Percentiles rank a stretch among this genome's conserved stretches.
Conservation (phyloP, 1,284 basidiomycete species). For the Thelephora terrestris region DNA sequence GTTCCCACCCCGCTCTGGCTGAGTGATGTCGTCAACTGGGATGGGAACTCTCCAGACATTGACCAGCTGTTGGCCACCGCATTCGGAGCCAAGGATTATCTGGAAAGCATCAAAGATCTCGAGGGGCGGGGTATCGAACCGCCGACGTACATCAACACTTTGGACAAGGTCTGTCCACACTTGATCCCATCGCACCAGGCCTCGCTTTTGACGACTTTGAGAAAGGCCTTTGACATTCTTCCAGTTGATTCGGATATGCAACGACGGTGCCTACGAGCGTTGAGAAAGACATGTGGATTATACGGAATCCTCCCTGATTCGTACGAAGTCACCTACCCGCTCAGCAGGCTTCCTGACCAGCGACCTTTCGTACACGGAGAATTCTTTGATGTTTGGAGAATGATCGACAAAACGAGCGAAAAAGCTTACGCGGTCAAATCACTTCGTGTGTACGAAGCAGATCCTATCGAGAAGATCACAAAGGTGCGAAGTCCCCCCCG, state of each 20-base stretch:
- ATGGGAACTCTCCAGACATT: too few species aligned
- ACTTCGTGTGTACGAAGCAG: slow-evolving; percentile 1
- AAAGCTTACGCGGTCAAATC: slow-evolving; percentile 9
- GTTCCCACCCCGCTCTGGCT: too few species aligned
- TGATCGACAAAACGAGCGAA: too few species aligned
- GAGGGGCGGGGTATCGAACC: background rate
- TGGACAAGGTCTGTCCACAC: background rate
- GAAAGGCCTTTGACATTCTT: background rate
- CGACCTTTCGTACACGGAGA: slow-evolving; percentile 4
- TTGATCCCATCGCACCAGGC: background rate
- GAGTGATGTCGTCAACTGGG: too few species aligned
- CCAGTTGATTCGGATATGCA: background rate
- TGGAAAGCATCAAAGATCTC: too few species aligned
- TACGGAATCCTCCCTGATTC: background rate
- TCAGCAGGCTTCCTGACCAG: background rate
- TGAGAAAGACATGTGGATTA: background rate
- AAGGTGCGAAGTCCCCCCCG: too few species aligned
- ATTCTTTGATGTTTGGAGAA: slow-evolving; percentile 8
- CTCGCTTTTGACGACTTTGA: background rate
- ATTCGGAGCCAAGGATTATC: too few species aligned
- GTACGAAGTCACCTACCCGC: background rate
- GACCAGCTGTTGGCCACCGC: too few species aligned
- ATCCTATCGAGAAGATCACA: too few species aligned
- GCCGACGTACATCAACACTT: background rate
- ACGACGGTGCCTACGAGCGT: background rate